These are phyloP conservation scores for Trichosanthes cucumerina DNA, from an alignment of 306 rosid genomes.

Conservation along the genomic window DNA sequence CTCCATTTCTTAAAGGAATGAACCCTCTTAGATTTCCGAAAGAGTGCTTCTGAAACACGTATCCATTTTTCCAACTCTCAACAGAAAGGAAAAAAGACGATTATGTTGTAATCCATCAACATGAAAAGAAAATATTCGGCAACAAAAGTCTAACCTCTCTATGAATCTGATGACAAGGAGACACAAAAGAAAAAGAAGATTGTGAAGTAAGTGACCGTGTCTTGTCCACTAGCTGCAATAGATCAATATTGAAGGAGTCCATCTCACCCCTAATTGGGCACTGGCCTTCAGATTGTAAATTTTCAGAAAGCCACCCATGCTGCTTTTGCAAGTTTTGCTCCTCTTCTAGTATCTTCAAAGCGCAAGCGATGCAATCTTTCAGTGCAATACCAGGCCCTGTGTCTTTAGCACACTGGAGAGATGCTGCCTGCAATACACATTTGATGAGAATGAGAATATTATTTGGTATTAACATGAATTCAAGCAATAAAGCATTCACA, in stretches of 20 bases:
- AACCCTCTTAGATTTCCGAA: background rate
- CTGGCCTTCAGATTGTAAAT: constrained; percentile 37
- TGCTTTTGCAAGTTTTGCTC: constrained; percentile 31
- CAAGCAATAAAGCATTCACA: background rate
- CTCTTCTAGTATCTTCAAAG: constrained; percentile 33
- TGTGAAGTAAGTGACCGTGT: constrained; percentile 14
- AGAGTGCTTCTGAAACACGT: background rate
- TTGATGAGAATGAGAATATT: constrained; percentile 20
- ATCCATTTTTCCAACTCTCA: background rate
- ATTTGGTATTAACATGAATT: background rate
- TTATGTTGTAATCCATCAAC: background rate
- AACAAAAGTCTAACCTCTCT: constrained; percentile 37
- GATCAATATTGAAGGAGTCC: constrained; percentile 23
- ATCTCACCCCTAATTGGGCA: constrained; percentile 45
- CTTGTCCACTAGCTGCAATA: constrained; percentile 22
- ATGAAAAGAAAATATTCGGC: background rate
- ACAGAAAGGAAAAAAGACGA: background rate
- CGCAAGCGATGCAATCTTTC: constrained; percentile 35
- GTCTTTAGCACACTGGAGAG: constrained; percentile 50
- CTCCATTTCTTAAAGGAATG: background rate
- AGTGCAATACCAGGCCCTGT: constrained; percentile 34
- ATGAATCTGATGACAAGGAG: constrained; percentile 22
- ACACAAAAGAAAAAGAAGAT: constrained; percentile 21
- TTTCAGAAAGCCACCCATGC: constrained; percentile 22
- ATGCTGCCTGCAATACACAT: constrained; percentile 38